Evolutionary conservation across 371 early-diverging fungal species (phyloP).

Genomic region (Apophysomyces ossiformis): DNA sequence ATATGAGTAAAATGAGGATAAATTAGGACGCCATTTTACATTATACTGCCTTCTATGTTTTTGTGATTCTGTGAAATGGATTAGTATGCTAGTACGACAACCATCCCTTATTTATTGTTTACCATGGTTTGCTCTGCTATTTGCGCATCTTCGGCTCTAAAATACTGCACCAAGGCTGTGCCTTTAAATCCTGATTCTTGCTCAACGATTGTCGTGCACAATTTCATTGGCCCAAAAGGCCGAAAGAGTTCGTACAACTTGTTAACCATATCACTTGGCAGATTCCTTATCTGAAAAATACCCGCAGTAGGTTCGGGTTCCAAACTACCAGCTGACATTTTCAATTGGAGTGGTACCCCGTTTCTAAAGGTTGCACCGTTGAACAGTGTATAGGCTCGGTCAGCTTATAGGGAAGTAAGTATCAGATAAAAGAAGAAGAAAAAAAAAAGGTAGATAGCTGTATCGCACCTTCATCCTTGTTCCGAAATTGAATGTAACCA

Average conservation of each 20-base stretch:
- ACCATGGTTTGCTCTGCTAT: slow-evolving; percentile 45
- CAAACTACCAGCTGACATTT: slow-evolving; percentile 30
- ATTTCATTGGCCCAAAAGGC: slow-evolving; percentile 53
- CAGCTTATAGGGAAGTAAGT: slow-evolving; percentile 27
- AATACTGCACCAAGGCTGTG: slow-evolving; percentile 53
- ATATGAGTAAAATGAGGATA: background rate
- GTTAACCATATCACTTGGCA: slow-evolving; percentile 41
- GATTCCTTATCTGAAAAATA: slow-evolving; percentile 43
- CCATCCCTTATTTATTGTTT: slow-evolving; percentile 17
- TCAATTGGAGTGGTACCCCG: slow-evolving; percentile 31
- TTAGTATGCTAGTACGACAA: background rate
- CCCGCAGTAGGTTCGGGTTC: slow-evolving; percentile 43
- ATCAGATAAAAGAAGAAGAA: slow-evolving; percentile 16
- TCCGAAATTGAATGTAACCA: slow-evolving; percentile 32
- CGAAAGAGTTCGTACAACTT: slow-evolving; percentile 49
- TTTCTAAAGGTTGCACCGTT: slow-evolving; percentile 34
- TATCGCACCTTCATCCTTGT: slow-evolving; percentile 23
- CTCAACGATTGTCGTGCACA: slow-evolving; percentile 43
- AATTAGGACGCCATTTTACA: background rate
- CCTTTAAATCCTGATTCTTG: slow-evolving; percentile 40
- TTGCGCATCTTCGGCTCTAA: slow-evolving; percentile 37
- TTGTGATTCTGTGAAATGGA: slow-evolving; percentile 1
- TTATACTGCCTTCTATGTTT: slow-evolving; percentile 4
- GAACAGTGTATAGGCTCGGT: slow-evolving; percentile 46
- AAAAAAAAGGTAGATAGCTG: slow-evolving; percentile 11